A percentile compares a stretch with the other conserved stretches of the same genome.
phyloP scores from a whole-genome alignment of 176 grass and related monocot species.

The Carex pumila region DNA sequence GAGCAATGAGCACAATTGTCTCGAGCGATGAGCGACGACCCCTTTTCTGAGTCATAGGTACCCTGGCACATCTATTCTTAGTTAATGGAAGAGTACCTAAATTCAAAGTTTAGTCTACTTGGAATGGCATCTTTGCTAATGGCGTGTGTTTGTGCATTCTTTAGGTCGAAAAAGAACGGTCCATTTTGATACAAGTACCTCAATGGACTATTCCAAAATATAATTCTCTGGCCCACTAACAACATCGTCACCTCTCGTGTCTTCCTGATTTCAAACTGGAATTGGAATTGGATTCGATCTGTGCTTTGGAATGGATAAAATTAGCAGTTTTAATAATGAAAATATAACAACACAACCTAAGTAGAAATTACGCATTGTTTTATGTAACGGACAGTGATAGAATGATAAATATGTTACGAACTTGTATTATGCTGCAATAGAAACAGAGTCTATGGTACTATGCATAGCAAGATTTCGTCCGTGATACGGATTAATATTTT shows the following conservation, averaged over 20 bases:
- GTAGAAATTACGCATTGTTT: too few species aligned
- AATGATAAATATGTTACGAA: too few species aligned
- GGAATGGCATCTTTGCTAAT: slow-evolving; percentile 9
- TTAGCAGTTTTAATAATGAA: background rate
- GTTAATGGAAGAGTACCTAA: background rate
- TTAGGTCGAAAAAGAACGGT: slow-evolving; percentile 1
- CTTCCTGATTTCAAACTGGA: background rate
- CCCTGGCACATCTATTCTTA: background rate
- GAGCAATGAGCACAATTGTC: too few species aligned
- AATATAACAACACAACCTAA: background rate
- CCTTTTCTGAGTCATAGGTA: background rate
- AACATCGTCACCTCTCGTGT: background rate
- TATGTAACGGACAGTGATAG: too few species aligned
- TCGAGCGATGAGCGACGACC: background rate
- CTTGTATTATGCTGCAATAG: too few species aligned
- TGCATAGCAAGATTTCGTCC: too few species aligned
- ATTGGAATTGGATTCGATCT: background rate
- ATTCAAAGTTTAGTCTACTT: background rate
- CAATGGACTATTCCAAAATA: background rate
- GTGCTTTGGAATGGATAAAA: background rate
- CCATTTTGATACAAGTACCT: background rate
- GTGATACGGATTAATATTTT: too few species aligned
- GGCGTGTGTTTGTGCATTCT: background rate
- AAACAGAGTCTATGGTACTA: too few species aligned
- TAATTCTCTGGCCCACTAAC: background rate